A percentile compares a stretch with the other conserved stretches of the same genome.
These are phyloP conservation scores for Solanum neorickii DNA, from an alignment of 257 asterid species.

Conservation along the genomic window DNA sequence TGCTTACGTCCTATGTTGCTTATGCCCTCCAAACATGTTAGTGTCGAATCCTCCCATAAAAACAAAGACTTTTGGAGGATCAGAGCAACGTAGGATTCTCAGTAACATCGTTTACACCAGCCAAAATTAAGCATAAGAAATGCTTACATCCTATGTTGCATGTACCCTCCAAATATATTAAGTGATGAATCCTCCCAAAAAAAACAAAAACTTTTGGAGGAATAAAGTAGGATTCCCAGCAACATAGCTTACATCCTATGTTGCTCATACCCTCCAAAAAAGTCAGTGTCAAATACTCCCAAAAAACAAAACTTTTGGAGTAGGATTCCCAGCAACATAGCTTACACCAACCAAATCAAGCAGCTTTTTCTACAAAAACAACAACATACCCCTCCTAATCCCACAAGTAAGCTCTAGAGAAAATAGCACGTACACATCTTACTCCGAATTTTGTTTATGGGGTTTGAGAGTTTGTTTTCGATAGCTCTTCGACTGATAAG, in stretches of 20 bases:
- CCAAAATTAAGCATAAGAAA: background rate
- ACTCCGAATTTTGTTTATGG: background rate
- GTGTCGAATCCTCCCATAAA: background rate
- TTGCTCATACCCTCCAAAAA: background rate
- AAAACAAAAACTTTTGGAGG: background rate
- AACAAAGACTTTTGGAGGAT: background rate
- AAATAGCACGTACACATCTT: background rate
- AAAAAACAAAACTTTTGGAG: background rate
- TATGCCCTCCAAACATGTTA: background rate
- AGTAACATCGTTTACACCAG: background rate
- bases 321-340: background rate
- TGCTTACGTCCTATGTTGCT: background rate
- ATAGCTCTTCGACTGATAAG: background rate
- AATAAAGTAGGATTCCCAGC: background rate
- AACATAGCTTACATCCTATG: background rate
- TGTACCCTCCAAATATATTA: background rate
- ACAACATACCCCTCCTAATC: background rate
- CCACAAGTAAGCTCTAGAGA: background rate
- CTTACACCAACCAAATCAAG: background rate
- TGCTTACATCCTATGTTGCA: background rate
- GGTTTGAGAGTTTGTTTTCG: background rate
- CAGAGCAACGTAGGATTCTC: background rate
- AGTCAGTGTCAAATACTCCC: background rate
- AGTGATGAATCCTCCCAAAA: background rate
- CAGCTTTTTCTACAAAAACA: background rate